Evolutionary conservation across 768 basidiomycete species (phyloP).

Genomic region (Collybia sordida): DNA sequence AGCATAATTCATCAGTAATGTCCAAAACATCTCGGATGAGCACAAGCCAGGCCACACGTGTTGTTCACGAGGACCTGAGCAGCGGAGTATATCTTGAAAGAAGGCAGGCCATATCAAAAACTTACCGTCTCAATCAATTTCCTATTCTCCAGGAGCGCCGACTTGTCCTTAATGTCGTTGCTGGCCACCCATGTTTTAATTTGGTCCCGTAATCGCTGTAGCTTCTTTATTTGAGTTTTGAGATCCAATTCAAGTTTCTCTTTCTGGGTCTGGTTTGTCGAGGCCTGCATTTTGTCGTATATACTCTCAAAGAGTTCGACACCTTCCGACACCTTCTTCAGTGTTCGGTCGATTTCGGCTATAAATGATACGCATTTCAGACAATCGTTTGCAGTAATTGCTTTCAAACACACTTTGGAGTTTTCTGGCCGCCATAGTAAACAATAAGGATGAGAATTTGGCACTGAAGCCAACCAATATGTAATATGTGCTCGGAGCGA

Average conservation of each 20-base stretch:
- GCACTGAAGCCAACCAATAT: neutral
- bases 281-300: conserved; percentile 97
- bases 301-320: conserved; percentile 94
- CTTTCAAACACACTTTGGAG: conserved; percentile 63
- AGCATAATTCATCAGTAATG: conserved; percentile 21
- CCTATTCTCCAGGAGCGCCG: conserved; percentile 86
- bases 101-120: conserved; percentile 19
- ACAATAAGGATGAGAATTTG: conserved; percentile 17
- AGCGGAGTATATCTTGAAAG: conserved; percentile 6
- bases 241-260: conserved; percentile 52
- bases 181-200: conserved; percentile 99
- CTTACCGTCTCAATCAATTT: conserved; percentile 95
- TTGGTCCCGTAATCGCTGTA: conserved; percentile 96
- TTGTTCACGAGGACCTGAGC: conserved; percentile 11
- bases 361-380: conserved; percentile 9
- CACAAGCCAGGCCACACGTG: conserved; percentile 17
- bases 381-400: neutral
- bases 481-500: neutral
- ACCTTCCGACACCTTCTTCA: conserved; percentile 96
- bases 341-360: conserved; percentile 99
- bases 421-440: conserved; percentile 85
- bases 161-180: conserved; percentile 99
- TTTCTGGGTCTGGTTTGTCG: conserved; percentile 79
- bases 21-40: conserved; percentile 8
- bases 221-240: conserved; percentile 96